Conservation (phyloP, 352 stramenopile genomes). For the Phytopythium kandeliae region DNA sequence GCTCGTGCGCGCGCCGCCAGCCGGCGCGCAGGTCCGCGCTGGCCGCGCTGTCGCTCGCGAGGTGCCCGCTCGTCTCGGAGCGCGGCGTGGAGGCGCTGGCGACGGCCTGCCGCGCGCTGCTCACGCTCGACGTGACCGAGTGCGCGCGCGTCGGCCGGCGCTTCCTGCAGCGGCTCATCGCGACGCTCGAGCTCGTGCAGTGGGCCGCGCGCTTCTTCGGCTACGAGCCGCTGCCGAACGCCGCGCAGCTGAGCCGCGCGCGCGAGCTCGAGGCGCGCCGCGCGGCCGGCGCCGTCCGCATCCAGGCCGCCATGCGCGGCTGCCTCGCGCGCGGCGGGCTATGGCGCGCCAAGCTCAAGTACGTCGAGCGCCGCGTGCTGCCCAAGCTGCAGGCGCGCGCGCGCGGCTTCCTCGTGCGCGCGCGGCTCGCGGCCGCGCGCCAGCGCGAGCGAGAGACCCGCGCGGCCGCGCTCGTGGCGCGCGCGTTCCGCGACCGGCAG, state of each 20-base stretch:
- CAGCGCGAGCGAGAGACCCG: slow-evolving; percentile 19
- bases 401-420: slow-evolving; percentile 69
- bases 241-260: slow-evolving; percentile 56
- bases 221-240: slow-evolving; percentile 82
- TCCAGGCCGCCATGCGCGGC: slow-evolving; percentile 81
- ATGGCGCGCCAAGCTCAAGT: slow-evolving; percentile 58
- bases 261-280: slow-evolving; percentile 46
- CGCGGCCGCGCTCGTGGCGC: slow-evolving; percentile 34
- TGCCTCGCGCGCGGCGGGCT: slow-evolving; percentile 72
- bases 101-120: slow-evolving; percentile 55
- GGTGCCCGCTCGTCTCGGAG: slow-evolving; percentile 72
- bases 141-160: slow-evolving; percentile 62
- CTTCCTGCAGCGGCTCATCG: slow-evolving; percentile 69
- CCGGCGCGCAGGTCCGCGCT: slow-evolving; percentile 11
- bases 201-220: slow-evolving; percentile 78
- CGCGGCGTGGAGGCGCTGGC: slow-evolving; percentile 58
- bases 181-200: slow-evolving; percentile 78
- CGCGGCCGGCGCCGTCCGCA: slow-evolving; percentile 45
- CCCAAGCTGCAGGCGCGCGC: slow-evolving; percentile 77
- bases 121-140: slow-evolving; percentile 82
- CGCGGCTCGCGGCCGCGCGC: slow-evolving; percentile 26
- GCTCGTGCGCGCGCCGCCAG: neutral
- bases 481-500: slow-evolving; percentile 44
- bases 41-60: slow-evolving; percentile 49
- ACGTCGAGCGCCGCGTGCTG: slow-evolving; percentile 54